Percentiles rank a stretch among this genome's conserved stretches.
These are phyloP conservation scores for Maudiozyma turicensis DNA, from an alignment of 805 yeast genomes.

Conservation along the genomic window DNA sequence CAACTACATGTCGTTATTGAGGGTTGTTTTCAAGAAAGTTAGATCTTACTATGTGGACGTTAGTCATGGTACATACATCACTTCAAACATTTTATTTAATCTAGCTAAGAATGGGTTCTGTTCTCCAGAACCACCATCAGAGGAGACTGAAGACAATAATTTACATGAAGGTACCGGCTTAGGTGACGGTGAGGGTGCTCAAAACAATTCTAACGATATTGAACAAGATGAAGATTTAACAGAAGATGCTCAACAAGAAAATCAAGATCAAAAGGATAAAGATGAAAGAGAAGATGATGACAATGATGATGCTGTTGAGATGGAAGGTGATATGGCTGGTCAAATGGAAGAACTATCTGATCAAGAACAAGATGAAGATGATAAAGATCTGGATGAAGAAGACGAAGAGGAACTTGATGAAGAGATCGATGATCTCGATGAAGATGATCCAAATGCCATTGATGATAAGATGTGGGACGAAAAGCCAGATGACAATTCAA, in stretches of 20 bases:
- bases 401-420: constrained; percentile 75
- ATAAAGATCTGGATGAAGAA: constrained; percentile 43
- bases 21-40: constrained; percentile 35
- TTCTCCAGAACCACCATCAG: constrained; percentile 69
- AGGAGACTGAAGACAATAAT: constrained; percentile 53
- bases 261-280: constrained; percentile 63
- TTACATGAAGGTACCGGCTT: constrained; percentile 81
- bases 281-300: constrained; percentile 40
- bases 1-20: constrained; percentile 46
- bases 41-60: constrained; percentile 42
- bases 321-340: constrained; percentile 97
- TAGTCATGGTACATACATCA: constrained; percentile 51
- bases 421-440: constrained; percentile 81
- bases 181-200: constrained; percentile 89
- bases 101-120: constrained; percentile 83
- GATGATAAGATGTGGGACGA: constrained; percentile 99
- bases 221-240: constrained; percentile 86
- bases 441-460: constrained; percentile 85
- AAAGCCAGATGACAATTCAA: constrained; percentile 62
- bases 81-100: constrained; percentile 45
- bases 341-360: constrained; percentile 70
- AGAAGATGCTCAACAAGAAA: constrained; percentile 66
- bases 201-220: constrained; percentile 69
- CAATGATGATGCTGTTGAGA: constrained; percentile 81
- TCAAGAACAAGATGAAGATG: constrained; percentile 52